Evolutionary conservation across 1,284 basidiomycete genomes (phyloP).

Genomic region (Coniophora puteana): DNA sequence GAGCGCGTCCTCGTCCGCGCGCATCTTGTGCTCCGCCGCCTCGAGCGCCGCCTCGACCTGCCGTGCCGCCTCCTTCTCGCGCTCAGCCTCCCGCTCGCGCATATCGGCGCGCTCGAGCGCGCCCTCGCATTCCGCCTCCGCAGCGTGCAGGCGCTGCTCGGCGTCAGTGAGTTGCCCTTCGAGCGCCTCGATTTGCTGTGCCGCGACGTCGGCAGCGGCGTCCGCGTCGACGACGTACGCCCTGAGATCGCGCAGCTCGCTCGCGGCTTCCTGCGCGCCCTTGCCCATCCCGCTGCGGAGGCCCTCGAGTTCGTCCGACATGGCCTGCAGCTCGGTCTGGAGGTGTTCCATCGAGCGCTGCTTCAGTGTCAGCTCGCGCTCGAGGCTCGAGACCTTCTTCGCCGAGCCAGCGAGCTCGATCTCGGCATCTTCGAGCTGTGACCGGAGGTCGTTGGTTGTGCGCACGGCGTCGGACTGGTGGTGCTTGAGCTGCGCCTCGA

Average conservation of each 20-base stretch:
- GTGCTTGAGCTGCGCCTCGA: constrained; percentile 51
- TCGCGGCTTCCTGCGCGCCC: constrained; percentile 34
- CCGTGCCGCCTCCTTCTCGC: constrained; percentile 47
- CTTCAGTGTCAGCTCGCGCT: constrained; percentile 28
- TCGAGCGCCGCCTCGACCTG: constrained; percentile 74
- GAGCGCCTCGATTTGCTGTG: constrained; percentile 46
- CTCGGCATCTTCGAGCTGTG: constrained; percentile 24
- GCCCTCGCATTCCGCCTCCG: constrained; percentile 43
- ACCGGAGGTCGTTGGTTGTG: constrained; percentile 26
- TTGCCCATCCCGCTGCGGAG: constrained; percentile 28
- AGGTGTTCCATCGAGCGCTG: constrained; percentile 18
- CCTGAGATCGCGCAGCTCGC: constrained; percentile 41
- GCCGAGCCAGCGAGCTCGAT: constrained; percentile 25
- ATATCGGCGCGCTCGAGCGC: constrained; percentile 44
- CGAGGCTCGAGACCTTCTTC: constrained; percentile 28
- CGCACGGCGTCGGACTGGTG: constrained; percentile 40
- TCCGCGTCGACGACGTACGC: constrained; percentile 54
- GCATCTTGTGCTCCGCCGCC: constrained; percentile 64
- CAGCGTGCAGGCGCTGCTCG: constrained; percentile 41
- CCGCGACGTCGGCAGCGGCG: constrained; percentile 41
- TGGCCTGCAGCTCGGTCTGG: constrained; percentile 31
- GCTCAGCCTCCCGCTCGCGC: constrained; percentile 49
- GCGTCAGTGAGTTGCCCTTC: constrained; percentile 46
- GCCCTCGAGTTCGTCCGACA: constrained; percentile 35
- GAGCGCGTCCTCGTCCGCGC: constrained; percentile 53